Conservation (phyloP, 345 rosid genomes). For the Aquilaria yunnanensis region DNA sequence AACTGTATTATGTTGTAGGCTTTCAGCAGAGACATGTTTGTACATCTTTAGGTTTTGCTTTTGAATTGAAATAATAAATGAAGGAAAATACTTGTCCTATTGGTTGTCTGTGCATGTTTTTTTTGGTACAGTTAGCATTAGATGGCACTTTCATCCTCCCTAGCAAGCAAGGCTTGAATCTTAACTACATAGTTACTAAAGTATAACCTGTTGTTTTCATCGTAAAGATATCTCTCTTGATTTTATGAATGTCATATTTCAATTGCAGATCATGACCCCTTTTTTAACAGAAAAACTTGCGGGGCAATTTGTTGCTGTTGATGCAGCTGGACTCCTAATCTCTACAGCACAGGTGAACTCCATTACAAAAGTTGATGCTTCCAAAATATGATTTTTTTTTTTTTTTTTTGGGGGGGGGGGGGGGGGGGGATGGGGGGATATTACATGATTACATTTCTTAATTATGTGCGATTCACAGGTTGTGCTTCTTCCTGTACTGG, state of each 20-base stretch:
- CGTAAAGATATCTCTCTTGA: not conserved
- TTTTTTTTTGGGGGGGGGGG: not conserved
- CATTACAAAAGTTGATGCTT: slow-evolving; percentile 6
- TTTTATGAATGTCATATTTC: not conserved
- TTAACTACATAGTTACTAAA: no score
- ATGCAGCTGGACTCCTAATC: slow-evolving; percentile 56
- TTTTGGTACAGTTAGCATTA: no score
- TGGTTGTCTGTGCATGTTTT: no score
- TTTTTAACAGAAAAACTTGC: slow-evolving; percentile 81
- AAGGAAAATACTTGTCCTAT: no score
- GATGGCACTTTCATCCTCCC: no score
- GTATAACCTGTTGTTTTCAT: not conserved
- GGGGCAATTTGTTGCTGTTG: slow-evolving; percentile 79
- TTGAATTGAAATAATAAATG: no score
- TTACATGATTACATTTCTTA: no score
- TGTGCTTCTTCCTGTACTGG: slow-evolving; percentile 84
- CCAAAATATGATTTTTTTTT: not conserved
- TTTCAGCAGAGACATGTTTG: no score
- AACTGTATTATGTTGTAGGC: no score
- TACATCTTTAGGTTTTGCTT: no score
- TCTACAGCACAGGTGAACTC: slow-evolving; percentile 71
- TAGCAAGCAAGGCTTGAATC: no score
- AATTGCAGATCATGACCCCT: slow-evolving; percentile 79
- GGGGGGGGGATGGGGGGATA: no score
- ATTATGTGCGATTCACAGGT: slow-evolving; percentile 32